Conservation (phyloP, 1,284 basidiomycete species). For the Cryptococcus depauperatus region DNA sequence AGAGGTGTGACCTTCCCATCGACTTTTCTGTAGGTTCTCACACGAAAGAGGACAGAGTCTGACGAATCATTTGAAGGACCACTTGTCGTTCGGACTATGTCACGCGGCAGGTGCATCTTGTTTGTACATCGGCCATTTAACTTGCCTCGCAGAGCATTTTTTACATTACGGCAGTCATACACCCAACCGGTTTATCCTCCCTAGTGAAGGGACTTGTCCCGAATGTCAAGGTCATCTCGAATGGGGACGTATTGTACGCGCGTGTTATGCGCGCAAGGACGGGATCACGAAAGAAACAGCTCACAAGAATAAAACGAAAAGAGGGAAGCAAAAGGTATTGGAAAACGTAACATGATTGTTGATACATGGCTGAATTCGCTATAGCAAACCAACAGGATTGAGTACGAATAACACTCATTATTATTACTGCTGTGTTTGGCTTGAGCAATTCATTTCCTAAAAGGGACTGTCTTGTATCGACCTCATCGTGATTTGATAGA, state of each 20-base stretch:
- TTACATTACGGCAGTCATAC: slow-evolving; percentile 27
- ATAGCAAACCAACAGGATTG: too few species aligned
- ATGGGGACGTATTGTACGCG: slow-evolving; percentile 67
- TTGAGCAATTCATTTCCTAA: too few species aligned
- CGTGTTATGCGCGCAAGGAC: slow-evolving; percentile 55
- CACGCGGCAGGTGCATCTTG: slow-evolving; percentile 40
- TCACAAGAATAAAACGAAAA: slow-evolving; percentile 1
- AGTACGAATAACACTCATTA: too few species aligned
- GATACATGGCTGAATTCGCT: too few species aligned
- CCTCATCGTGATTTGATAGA: too few species aligned
- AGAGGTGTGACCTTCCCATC: slow-evolving; percentile 23
- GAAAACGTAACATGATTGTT: too few species aligned
- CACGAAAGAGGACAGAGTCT: not conserved
- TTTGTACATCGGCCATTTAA: slow-evolving; percentile 54
- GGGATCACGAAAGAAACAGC: slow-evolving; percentile 15
- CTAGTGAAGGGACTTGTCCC: slow-evolving; percentile 56
- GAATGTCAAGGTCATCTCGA: slow-evolving; percentile 53
- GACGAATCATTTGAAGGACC: slow-evolving; percentile 47
- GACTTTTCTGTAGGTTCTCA: slow-evolving; percentile 51
- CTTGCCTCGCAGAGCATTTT: slow-evolving; percentile 60
- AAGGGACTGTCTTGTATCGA: too few species aligned
- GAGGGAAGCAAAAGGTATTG: not conserved
- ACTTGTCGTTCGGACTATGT: slow-evolving; percentile 52
- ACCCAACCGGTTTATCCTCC: slow-evolving; percentile 43
- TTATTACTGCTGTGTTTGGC: too few species aligned